Evolutionary conservation across 2,329 filamentous ascomycete species (phyloP).

Genomic region (Fusarium nanum): DNA sequence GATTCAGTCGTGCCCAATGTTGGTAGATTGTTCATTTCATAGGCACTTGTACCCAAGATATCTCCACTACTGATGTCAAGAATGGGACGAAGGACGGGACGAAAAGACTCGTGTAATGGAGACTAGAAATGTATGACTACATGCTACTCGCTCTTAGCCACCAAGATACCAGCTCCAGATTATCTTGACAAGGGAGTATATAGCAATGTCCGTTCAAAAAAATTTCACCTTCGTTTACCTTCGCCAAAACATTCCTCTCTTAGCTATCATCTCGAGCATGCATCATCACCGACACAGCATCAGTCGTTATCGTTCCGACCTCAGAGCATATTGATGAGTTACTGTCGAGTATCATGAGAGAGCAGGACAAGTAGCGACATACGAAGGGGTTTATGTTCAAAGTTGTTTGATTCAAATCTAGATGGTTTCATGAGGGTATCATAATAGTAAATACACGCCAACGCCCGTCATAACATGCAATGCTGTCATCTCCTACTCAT

Average conservation of each 20-base stretch:
- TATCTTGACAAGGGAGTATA: background rate
- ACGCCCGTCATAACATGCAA: constrained; percentile 21
- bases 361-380: background rate
- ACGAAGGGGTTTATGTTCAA: background rate
- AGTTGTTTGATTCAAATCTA: constrained; percentile 5
- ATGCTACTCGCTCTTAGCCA: background rate
- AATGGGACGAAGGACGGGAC: background rate
- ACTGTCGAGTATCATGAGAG: background rate
- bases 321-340: background rate
- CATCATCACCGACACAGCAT: constrained; percentile 39
- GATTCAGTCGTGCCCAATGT: background rate
- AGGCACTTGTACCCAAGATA: background rate
- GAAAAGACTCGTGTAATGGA: background rate
- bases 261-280: constrained; percentile 25
- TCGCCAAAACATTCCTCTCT: constrained; percentile 32
- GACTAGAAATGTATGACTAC: background rate
- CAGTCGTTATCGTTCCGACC: constrained; percentile 32
- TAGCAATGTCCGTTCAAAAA: constrained; percentile 11
- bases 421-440: constrained; percentile 26
- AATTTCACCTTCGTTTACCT: constrained; percentile 31
- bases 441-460: constrained; percentile 6
- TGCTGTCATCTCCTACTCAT: background rate
- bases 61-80: background rate
- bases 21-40: background rate
- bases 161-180: background rate